Conservation (phyloP, 148 eudicot species). For the Dianthus caryophyllus region DNA sequence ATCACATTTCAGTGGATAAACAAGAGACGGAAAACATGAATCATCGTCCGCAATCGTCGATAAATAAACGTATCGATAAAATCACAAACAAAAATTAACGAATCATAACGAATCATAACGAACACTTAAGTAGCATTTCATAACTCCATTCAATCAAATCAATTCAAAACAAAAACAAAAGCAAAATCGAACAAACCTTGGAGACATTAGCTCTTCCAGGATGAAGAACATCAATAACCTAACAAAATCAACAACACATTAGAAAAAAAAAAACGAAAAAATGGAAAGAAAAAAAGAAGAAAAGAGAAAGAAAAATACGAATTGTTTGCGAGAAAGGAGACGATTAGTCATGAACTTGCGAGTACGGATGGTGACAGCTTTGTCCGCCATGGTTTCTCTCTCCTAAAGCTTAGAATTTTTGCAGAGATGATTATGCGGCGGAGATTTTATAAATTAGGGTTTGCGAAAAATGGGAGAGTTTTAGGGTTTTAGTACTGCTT, state of each 20-base stretch:
- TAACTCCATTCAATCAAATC: no score
- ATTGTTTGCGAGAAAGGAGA: conserved; percentile 81
- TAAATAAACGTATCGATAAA: no score
- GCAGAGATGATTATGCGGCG: background rate
- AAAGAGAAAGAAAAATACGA: conserved; percentile 30
- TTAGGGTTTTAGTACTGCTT: background rate
- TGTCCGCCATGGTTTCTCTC: conserved; percentile 55
- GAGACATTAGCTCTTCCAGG: conserved; percentile 84
- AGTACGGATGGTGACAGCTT: conserved; percentile 68
- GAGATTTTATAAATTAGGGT: no score
- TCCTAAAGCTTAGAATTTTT: background rate
- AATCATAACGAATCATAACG: no score
- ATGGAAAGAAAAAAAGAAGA: background rate
- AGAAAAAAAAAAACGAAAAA: background rate
- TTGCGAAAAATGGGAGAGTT: no score
- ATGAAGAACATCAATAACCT: conserved; percentile 84
- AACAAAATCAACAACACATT: background rate
- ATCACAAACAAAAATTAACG: no score
- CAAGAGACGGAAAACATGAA: no score
- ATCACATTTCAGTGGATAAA: no score
- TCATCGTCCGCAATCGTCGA: no score
- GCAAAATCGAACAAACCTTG: conserved; percentile 41
- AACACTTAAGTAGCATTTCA: no score
- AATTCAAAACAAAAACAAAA: no score
- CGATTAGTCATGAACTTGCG: conserved; percentile 91